Evolutionary conservation across 305 asterid species (phyloP).

Genomic region (Petunia hybrid): DNA sequence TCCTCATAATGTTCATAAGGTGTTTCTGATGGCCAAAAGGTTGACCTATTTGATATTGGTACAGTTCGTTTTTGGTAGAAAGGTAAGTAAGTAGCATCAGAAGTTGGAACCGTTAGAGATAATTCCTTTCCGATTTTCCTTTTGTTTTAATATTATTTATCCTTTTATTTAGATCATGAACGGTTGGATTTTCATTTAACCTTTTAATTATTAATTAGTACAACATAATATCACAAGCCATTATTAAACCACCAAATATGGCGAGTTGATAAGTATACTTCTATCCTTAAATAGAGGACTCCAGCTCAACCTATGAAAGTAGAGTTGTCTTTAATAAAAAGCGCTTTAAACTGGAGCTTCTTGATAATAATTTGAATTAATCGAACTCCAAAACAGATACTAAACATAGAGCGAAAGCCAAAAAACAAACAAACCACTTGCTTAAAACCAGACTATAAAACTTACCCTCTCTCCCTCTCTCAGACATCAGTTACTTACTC

Average conservation of each 20-base stretch:
- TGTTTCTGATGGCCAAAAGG: conserved; percentile 29
- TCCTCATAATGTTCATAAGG: neutral
- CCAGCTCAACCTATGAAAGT: no score
- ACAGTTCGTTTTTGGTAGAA: conserved; percentile 31
- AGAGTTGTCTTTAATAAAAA: no score
- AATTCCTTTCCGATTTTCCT: neutral
- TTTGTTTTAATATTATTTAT: neutral
- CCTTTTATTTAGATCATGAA: neutral
- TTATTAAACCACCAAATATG: no score
- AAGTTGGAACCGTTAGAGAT: conserved; percentile 25
- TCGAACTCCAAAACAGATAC: no score
- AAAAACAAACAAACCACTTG: neutral
- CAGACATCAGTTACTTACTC: conserved; percentile 11
- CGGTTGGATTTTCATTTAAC: neutral
- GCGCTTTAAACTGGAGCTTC: no score
- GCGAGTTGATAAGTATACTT: no score
- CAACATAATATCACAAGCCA: no score
- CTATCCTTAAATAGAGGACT: no score
- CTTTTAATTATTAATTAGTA: neutral
- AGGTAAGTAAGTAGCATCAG: neutral
- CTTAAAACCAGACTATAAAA: conserved; percentile 28
- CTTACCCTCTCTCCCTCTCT: neutral
- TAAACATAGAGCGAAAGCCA: neutral
- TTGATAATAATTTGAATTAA: neutral
- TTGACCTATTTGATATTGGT: conserved; percentile 27